Conservation (phyloP, 31 red algal genomes). For the Asparagopsis taxiformis region DNA sequence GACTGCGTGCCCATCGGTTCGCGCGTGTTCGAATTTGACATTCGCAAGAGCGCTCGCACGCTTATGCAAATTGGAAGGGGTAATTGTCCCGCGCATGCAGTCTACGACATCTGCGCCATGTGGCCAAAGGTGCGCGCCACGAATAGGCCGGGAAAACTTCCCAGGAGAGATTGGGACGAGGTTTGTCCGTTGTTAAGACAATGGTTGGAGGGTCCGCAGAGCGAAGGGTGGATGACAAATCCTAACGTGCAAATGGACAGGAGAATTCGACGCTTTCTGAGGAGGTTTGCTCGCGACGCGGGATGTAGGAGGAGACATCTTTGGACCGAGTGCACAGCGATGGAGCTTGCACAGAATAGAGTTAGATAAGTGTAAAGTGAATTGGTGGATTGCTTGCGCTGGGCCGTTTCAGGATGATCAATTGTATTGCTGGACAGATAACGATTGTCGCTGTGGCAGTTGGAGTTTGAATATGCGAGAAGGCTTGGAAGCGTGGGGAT, state of each 20-base stretch:
- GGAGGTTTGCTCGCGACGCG: neutral
- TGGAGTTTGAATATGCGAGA: too few relatives aligned
- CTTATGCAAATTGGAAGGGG: neutral
- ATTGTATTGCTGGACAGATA: too few relatives aligned
- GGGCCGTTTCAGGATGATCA: too few relatives aligned
- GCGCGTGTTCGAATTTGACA: neutral
- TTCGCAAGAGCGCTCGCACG: neutral
- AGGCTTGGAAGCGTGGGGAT: too few relatives aligned
- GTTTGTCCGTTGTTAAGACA: conserved; percentile 1
- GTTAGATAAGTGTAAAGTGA: too few relatives aligned
- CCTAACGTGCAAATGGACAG: conserved; percentile 13
- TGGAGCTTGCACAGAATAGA: neutral
- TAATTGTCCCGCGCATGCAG: neutral
- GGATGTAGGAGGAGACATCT: neutral
- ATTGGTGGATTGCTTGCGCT: too few relatives aligned
- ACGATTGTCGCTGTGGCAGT: too few relatives aligned
- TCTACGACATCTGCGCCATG: neutral
- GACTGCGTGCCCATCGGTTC: neutral
- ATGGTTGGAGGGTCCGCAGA: conserved; percentile 13
- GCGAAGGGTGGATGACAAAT: conserved; percentile 16
- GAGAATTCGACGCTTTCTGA: conserved; percentile 2
- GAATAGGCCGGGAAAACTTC: neutral
- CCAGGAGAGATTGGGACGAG: neutral
- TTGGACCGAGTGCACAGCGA: neutral
- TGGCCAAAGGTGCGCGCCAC: neutral